phyloP scores from a whole-genome alignment of 2,329 filamentous ascomycete genomes.

The Alternaria sp. region DNA sequence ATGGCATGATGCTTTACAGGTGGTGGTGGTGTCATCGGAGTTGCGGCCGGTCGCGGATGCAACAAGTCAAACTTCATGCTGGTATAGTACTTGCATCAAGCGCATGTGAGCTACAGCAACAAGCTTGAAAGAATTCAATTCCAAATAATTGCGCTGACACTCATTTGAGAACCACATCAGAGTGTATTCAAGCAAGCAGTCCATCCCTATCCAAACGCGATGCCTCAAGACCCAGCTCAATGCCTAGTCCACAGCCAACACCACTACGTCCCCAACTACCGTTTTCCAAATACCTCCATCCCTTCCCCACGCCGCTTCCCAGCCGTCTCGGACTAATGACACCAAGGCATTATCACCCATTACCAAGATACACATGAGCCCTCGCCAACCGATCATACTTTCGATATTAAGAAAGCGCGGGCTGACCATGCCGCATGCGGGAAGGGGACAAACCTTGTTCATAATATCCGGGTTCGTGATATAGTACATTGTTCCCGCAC shows the following conservation, averaged over 20 bases:
- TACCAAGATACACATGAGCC: constrained; percentile 9
- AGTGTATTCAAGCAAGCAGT: not conserved
- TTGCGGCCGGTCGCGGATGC: not conserved
- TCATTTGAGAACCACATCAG: not conserved
- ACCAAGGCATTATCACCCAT: constrained; percentile 12
- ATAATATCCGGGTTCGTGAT: constrained; percentile 32
- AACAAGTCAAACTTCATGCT: not conserved
- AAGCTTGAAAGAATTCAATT: not conserved
- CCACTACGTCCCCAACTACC: not conserved
- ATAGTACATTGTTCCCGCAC: constrained; percentile 21
- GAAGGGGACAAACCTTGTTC: constrained; percentile 25
- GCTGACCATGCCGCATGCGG: constrained; percentile 5
- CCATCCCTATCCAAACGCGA: not conserved
- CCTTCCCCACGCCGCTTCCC: not conserved
- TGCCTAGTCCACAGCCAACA: not conserved
- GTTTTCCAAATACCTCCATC: not conserved
- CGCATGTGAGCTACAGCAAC: not conserved
- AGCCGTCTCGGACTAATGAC: not conserved
- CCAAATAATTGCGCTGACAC: not conserved
- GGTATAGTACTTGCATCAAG: not conserved
- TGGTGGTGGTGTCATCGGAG: not conserved
- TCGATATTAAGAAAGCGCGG: constrained; percentile 20
- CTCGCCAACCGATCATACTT: constrained; percentile 10
- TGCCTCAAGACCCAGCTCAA: not conserved
- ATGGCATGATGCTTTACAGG: not conserved